phyloP scores from a whole-genome alignment of 2,329 filamentous ascomycete species.

The Paraconiothyrium brasiliense region DNA sequence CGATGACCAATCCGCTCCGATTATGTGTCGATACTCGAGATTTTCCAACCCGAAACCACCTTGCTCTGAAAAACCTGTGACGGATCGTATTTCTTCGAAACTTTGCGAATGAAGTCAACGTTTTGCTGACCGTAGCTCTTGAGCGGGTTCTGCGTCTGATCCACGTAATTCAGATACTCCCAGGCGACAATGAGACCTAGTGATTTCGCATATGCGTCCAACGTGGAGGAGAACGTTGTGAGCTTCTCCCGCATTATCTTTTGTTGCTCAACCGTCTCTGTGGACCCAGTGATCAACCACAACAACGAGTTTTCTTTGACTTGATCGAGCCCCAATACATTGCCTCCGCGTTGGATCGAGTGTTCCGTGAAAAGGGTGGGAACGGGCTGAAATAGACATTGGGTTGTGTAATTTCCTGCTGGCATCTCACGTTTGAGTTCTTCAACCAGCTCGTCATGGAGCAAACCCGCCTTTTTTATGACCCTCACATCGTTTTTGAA shows the following conservation, averaged over 20 bases:
- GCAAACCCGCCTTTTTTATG: conserved; percentile 49
- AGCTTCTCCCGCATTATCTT: conserved; percentile 10
- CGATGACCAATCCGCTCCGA: too few species aligned
- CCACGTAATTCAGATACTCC: conserved; percentile 40
- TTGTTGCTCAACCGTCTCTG: conserved; percentile 11
- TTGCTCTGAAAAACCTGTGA: conserved; percentile 23
- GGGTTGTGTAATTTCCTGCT: conserved; percentile 44
- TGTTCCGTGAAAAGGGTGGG: conserved; percentile 49
- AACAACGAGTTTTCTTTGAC: conserved; percentile 10
- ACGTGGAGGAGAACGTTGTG: conserved; percentile 6
- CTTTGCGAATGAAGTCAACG: conserved; percentile 8
- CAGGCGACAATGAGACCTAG: background rate
- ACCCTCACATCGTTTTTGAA: conserved; percentile 48
- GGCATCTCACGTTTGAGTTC: conserved; percentile 39
- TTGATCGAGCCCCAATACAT: conserved; percentile 52
- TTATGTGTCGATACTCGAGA: conserved; percentile 16
- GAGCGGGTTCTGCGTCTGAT: conserved; percentile 17
- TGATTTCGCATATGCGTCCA: conserved; percentile 6
- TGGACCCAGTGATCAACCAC: conserved; percentile 6
- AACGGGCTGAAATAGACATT: conserved; percentile 51
- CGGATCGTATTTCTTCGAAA: conserved; percentile 15
- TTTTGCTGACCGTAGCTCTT: conserved; percentile 18
- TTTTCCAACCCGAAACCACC: conserved; percentile 14
- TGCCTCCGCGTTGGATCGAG: conserved; percentile 50
- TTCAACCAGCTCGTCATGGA: conserved; percentile 52